Base-by-base conservation (phyloP, 306 rosid genomes). In the Pyrus pyrifolia region DNA sequence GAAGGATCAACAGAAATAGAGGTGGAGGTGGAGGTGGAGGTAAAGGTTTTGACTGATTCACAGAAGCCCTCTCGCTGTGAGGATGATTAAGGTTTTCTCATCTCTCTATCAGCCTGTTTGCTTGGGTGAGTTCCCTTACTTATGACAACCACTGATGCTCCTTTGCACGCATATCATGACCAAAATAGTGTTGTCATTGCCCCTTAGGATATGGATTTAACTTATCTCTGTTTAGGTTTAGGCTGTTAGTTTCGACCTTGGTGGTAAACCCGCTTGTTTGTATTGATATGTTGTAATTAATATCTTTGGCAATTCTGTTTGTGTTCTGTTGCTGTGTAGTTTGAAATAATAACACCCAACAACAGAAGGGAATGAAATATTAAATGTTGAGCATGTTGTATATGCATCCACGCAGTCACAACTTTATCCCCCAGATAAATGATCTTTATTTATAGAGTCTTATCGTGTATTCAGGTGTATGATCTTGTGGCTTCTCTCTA, bases 61-160 rank as follows among this genome's bases (percentile, higher is more conserved):
- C 87, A 59, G 57, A 77, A 71, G 76, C 22, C 75, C 6, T 74
- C 70, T 35, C 73, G 21, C 18, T 81, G 79, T 1, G 93, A 85
- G 76, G 96, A 90, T 60, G 92, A 88, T 81, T 93, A 89, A 72
- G 78, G 85, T 59, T 85, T 83, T 88, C 42, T 67, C 81, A 73
- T 70, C 46, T 70, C 75, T 58, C 23, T 80, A 52, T 64, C 73
- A 25, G 68, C 45, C 61, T 79, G 74, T 81, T 82, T 73, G 71
- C 87, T 83, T 81, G 67, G 83, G 91, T 89, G 87, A 87, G 89
- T 78, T 84, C 69, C 75, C 85, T 73, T 70, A 8, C 75, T 35
- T 11, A 25, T 9, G 45, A 61, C 70, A 58, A 59, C 19, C 60
- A 27, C 60, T 59, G 3, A 45, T 74, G 60, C 53, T 61, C 30